phyloP scores from a whole-genome alignment of 257 asterid genomes.

The Cruciata laevipes region DNA sequence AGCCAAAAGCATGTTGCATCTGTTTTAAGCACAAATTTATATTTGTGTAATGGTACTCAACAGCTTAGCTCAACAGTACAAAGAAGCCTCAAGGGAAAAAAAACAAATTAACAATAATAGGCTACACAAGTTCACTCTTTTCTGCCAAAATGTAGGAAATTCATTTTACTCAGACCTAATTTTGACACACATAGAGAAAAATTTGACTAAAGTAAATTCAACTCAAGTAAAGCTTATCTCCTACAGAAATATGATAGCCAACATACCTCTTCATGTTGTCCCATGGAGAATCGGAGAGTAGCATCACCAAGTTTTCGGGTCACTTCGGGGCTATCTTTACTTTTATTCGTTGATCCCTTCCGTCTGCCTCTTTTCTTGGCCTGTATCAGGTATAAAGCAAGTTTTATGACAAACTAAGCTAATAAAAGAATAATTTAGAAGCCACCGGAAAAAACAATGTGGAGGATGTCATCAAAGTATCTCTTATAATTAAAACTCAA shows the following conservation, averaged over 20 bases:
- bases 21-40: no score
- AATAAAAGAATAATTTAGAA: neutral
- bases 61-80: neutral
- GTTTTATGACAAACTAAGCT: neutral
- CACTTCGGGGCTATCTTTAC: slow-evolving; percentile 45
- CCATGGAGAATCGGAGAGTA: slow-evolving; percentile 60
- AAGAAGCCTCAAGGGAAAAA: neutral
- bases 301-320: slow-evolving; percentile 77
- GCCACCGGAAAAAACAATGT: neutral
- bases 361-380: slow-evolving; percentile 50
- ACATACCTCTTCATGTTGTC: slow-evolving; percentile 66
- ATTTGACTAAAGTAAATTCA: neutral
- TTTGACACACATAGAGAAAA: neutral
- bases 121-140: neutral
- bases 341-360: slow-evolving; percentile 61
- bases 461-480: neutral
- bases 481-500: neutral
- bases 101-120: neutral
- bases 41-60: no score
- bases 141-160: neutral
- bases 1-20: no score
- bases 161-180: neutral
- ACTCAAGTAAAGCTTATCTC: slow-evolving; percentile 5
- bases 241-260: neutral
- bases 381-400: slow-evolving; percentile 27